phyloP scores from a whole-genome alignment of 2,329 filamentous ascomycete genomes.

The Fusarium algeriense region DNA sequence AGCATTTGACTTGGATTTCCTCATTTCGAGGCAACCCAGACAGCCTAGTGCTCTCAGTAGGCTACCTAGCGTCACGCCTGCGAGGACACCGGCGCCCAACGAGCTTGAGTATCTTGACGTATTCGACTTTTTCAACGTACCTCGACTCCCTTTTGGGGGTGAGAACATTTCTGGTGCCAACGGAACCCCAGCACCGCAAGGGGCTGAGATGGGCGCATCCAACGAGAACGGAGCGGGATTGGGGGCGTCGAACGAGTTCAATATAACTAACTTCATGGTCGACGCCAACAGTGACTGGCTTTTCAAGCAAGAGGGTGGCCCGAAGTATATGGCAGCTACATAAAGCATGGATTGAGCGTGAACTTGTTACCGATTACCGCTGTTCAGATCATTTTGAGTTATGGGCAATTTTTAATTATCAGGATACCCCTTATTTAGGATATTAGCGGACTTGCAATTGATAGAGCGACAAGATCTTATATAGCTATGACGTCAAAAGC shows the following conservation, averaged over 20 bases:
- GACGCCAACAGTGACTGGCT: conserved; percentile 81
- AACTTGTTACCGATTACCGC: neutral
- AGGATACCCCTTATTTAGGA: conserved; percentile 38
- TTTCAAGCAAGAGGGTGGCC: conserved; percentile 64
- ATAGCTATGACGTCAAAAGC: neutral
- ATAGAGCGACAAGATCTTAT: neutral
- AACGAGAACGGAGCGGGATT: conserved; percentile 47
- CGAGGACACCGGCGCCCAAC: conserved; percentile 79
- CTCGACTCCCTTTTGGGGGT: conserved; percentile 70
- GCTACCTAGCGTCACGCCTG: conserved; percentile 67
- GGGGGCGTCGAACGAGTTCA: conserved; percentile 71
- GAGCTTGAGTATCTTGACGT: conserved; percentile 93
- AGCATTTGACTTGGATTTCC: conserved; percentile 88
- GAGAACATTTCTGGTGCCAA: conserved; percentile 48
- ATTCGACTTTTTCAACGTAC: conserved; percentile 95
- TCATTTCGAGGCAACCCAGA: conserved; percentile 84
- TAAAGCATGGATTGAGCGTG: conserved; percentile 1
- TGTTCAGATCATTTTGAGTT: conserved; percentile 12
- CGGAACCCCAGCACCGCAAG: conserved; percentile 34
- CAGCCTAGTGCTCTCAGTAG: conserved; percentile 61
- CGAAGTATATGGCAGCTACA: conserved; percentile 47
- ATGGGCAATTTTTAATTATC: conserved; percentile 16
- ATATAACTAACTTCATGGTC: conserved; percentile 83
- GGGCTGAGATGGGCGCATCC: conserved; percentile 47
- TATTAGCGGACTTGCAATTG: conserved; percentile 2